These are phyloP conservation scores for Chytriomyces sp. DNA, from an alignment of 192 early-diverging fungal species.

Conservation along the genomic window DNA sequence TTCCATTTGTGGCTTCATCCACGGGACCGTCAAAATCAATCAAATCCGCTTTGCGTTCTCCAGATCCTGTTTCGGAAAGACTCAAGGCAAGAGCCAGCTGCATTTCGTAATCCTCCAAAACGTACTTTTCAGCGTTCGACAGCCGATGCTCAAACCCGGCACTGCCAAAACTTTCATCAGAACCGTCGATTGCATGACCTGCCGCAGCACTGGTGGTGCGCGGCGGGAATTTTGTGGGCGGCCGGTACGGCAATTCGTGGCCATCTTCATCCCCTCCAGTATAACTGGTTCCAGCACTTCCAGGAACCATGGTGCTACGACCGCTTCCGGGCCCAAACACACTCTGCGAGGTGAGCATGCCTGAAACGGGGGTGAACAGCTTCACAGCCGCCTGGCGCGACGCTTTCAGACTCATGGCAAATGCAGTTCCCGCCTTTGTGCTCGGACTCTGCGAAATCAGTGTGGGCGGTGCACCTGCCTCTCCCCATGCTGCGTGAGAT, in stretches of 20 bases:
- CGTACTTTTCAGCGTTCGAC: constrained; percentile 24
- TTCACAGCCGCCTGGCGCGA: constrained; percentile 27
- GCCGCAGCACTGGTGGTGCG: background rate
- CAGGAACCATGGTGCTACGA: constrained; percentile 2
- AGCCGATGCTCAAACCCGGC: constrained; percentile 12
- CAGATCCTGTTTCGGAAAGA: background rate
- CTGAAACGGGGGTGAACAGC: constrained; percentile 18
- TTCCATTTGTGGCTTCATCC: background rate
- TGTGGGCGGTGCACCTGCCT: constrained; percentile 19
- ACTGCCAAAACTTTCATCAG: too few relatives aligned
- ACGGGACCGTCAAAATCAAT: background rate
- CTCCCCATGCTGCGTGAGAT: background rate
- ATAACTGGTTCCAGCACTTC: background rate
- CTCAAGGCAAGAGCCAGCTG: constrained; percentile 57
- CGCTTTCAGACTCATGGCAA: constrained; percentile 10
- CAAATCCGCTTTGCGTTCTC: background rate
- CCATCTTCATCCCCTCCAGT: background rate
- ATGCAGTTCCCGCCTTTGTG: constrained; percentile 9
- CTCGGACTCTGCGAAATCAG: background rate
- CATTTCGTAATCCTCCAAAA: constrained; percentile 58
- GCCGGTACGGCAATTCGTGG: background rate
- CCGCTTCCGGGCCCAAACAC: constrained; percentile 17
- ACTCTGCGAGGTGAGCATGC: constrained; percentile 12
- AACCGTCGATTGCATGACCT: background rate
- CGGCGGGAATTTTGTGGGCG: background rate